A percentile compares a stretch with the other conserved stretches of the same genome.
These are phyloP conservation scores for Candida schatavii DNA, from an alignment of 805 yeast genomes.

Conservation along the genomic window DNA sequence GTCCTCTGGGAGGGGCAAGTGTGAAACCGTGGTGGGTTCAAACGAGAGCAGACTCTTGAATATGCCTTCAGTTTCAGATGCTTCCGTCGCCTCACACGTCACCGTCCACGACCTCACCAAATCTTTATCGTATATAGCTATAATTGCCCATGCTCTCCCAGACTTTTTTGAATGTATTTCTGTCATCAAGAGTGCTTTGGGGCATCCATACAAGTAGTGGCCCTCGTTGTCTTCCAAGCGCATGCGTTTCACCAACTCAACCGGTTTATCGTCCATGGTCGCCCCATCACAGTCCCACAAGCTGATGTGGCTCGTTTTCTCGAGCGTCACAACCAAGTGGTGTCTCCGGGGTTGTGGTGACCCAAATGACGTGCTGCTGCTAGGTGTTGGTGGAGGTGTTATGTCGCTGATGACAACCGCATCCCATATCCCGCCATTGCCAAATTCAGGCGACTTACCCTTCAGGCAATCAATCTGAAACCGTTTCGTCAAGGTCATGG, in stretches of 20 bases:
- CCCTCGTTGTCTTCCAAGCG: slow-evolving; percentile 11
- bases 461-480: slow-evolving; percentile 19
- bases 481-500: slow-evolving; percentile 31
- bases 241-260: slow-evolving; percentile 18
- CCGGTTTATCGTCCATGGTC: slow-evolving; percentile 28
- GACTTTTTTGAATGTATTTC: slow-evolving; percentile 7
- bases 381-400: slow-evolving; percentile 7
- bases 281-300: slow-evolving; percentile 60
- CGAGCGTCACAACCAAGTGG: slow-evolving; percentile 31
- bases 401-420: slow-evolving; percentile 35
- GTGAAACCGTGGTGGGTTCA: slow-evolving; percentile 24
- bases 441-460: background rate
- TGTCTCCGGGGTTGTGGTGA: slow-evolving; percentile 16
- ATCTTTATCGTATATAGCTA: slow-evolving; percentile 47
- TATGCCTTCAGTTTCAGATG: background rate
- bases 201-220: slow-evolving; percentile 10
- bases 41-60: slow-evolving; percentile 17
- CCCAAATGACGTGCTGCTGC: background rate
- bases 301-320: slow-evolving; percentile 38
- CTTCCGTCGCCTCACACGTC: slow-evolving; percentile 7
- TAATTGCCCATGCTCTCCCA: slow-evolving; percentile 33
- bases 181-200: slow-evolving; percentile 23
- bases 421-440: slow-evolving; percentile 23
- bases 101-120: slow-evolving; percentile 43
- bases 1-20: slow-evolving; percentile 29